Base-by-base conservation (phyloP, 2,329 filamentous ascomycete species). In the Calycina marina region DNA sequence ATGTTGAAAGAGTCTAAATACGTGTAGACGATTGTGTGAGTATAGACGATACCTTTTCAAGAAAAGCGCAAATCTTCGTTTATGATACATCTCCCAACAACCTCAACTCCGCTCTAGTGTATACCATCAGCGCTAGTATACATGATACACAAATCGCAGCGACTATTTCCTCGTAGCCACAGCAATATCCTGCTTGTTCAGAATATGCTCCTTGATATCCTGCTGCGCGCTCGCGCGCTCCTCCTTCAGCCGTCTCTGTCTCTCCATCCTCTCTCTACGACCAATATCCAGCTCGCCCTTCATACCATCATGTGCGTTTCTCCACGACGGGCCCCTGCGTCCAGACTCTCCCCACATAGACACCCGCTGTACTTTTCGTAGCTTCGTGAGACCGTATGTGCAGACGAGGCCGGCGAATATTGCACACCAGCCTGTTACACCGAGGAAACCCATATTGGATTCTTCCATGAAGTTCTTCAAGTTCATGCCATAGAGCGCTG, bases 401-500 rank as follows among this genome's bases (percentile, higher is more conserved):
- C 81, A 88, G 31, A 93, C 81, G 6, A 86, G 46, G 34, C 77
- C 67, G 10, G 82, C 83, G 54, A 86, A 75, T 35, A 77, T 48
- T 35, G 77, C 67, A 36, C 82, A 92, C 39, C 70, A 62, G 12
- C 61, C 64, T 2, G 78, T 83, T 38, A 98, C 76, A 33, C 71
- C 71, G 28, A 67, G 67, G 54, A 98, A 96, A 8, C 88, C 90
- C 56, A 83, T 70, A 56, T 83, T 72, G 2, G 81, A 86, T 53
- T 96, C 88, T 61, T 98, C 90, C 47, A 96, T 84, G 56, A 94
- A 96, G 58, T 96, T 96, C 54, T 94, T 92, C 42, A 98, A 63
- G 61, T 98, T 98, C 86, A 96, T 96, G 47, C 90, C 90, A 65
- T 96, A 98, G n/a, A 98, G 73, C n/a, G 86, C 86, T 6, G 90